Evolutionary conservation across 2,329 filamentous ascomycete genomes (phyloP).

Genomic region (Aspergillus sp.): DNA sequence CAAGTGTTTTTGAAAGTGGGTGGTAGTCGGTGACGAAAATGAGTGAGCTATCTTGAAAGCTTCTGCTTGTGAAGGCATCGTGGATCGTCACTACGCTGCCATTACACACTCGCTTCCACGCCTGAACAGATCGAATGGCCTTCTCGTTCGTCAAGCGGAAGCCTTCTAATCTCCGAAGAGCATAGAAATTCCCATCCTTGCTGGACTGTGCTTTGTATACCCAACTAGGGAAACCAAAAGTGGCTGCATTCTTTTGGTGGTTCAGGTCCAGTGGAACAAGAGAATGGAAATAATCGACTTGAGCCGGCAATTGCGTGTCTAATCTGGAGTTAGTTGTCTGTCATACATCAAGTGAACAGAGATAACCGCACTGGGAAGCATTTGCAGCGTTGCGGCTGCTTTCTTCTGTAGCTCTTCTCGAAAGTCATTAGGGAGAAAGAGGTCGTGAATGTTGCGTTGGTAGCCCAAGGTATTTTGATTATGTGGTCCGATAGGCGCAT

Average conservation of each 20-base stretch:
- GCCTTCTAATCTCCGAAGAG: conserved; percentile 76
- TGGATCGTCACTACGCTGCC: conserved; percentile 78
- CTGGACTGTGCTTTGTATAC: conserved; percentile 88
- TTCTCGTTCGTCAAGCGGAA: conserved; percentile 85
- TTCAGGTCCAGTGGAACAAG: conserved; percentile 81
- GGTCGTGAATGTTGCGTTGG: conserved; percentile 79
- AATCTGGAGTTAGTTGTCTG: conserved; percentile 8
- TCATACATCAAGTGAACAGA: background rate
- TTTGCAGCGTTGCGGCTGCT: conserved; percentile 74
- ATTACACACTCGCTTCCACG: conserved; percentile 80
- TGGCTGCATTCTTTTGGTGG: conserved; percentile 66
- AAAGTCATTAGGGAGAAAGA: conserved; percentile 82
- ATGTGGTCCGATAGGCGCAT: conserved; percentile 78
- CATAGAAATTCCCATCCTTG: conserved; percentile 85
- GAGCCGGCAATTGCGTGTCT: conserved; percentile 64
- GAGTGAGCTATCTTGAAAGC: conserved; percentile 89
- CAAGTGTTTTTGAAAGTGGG: conserved; percentile 80
- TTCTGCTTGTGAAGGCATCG: conserved; percentile 87
- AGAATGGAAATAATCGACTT: conserved; percentile 83
- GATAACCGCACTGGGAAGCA: conserved; percentile 61
- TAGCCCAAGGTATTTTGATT: conserved; percentile 75
- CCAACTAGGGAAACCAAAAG: conserved; percentile 87
- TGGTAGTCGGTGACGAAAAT: conserved; percentile 93
- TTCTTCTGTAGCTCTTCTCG: conserved; percentile 87
- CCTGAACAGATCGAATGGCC: conserved; percentile 75